Percentiles rank a stretch among this genome's conserved stretches.
Evolutionary conservation across 495 filamentous ascomycete species (phyloP).

Genomic region (Neohortaea acidophila): DNA sequence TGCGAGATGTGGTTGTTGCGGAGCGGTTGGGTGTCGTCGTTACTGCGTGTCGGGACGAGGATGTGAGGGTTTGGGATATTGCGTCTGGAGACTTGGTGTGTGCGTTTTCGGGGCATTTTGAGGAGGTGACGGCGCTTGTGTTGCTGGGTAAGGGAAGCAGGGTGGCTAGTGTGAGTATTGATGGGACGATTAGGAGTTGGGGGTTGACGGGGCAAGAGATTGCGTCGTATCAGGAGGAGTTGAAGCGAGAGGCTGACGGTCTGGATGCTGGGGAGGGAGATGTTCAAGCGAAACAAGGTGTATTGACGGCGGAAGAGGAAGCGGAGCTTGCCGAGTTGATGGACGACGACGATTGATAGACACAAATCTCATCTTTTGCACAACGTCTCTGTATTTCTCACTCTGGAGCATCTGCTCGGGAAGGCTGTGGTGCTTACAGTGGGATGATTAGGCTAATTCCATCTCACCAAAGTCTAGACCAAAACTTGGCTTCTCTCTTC

Average conservation of each 20-base stretch:
- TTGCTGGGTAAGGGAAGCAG: slow-evolving; percentile 40
- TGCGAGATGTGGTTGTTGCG: slow-evolving; percentile 61
- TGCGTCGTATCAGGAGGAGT: slow-evolving; percentile 30
- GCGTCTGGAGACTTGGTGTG: slow-evolving; percentile 60
- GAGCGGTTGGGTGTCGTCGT: slow-evolving; percentile 65
- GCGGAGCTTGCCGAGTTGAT: slow-evolving; percentile 76
- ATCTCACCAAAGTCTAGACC: too few species aligned
- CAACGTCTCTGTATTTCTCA: too few species aligned
- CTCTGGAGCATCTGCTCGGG: too few species aligned
- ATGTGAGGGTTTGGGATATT: slow-evolving; percentile 78
- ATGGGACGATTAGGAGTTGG: slow-evolving; percentile 79
- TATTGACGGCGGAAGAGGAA: slow-evolving; percentile 71
- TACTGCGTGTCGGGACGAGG: slow-evolving; percentile 80
- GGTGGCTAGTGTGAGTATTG: slow-evolving; percentile 73
- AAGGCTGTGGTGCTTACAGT: too few species aligned
- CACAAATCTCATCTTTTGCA: too few species aligned
- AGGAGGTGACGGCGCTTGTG: slow-evolving; percentile 73
- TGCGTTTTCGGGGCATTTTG: slow-evolving; percentile 71
- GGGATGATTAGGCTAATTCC: too few species aligned
- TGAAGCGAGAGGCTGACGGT: slow-evolving; percentile 33
- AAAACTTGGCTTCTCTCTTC: too few species aligned
- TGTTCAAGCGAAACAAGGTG: slow-evolving; percentile 29
- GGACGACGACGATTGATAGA: too few species aligned
- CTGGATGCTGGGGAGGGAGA: slow-evolving; percentile 27
- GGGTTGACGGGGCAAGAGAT: slow-evolving; percentile 49